Percentiles rank a stretch among this genome's conserved stretches.
These are phyloP conservation scores for Rutstroemia sp. DNA, from an alignment of 2,329 filamentous ascomycete genomes.

Conservation along the genomic window DNA sequence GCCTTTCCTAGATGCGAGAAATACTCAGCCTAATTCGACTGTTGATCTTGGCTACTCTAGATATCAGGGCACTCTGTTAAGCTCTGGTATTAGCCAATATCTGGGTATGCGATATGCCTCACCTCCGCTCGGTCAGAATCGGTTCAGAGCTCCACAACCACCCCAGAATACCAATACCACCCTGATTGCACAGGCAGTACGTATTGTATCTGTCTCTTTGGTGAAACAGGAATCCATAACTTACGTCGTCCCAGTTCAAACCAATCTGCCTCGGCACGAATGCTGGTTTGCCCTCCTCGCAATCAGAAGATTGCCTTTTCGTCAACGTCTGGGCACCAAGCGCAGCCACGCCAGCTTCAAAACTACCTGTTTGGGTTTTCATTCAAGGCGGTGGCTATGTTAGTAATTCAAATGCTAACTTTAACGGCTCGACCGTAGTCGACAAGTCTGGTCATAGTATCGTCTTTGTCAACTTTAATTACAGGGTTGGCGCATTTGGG, in stretches of 20 bases:
- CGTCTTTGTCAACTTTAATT: conserved; percentile 55
- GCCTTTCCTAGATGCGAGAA: not conserved
- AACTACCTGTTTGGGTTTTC: conserved; percentile 47
- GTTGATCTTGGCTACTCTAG: conserved; percentile 57
- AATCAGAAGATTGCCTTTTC: conserved; percentile 35
- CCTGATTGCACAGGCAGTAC: conserved; percentile 2
- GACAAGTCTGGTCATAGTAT: conserved; percentile 38
- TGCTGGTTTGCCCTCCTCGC: not conserved
- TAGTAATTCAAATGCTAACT: conserved; percentile 42
- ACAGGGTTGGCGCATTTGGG: conserved; percentile 54
- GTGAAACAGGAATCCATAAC: not conserved
- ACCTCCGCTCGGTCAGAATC: conserved; percentile 53
- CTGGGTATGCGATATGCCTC: conserved; percentile 67
- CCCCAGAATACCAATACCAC: not conserved
- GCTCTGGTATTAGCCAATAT: conserved; percentile 59
- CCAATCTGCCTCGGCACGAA: conserved; percentile 9
- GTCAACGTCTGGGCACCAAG: conserved; percentile 39
- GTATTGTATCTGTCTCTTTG: not conserved
- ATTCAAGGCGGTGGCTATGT: conserved; percentile 44
- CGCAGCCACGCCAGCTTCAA: conserved; percentile 33
- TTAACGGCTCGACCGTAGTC: conserved; percentile 42
- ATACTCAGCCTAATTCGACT: not conserved
- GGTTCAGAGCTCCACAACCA: conserved; percentile 45
- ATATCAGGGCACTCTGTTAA: conserved; percentile 49
- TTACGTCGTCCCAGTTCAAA: conserved; percentile 2